Conservation (phyloP, 805 yeast species). For the Barnettozyma sucrosica region DNA sequence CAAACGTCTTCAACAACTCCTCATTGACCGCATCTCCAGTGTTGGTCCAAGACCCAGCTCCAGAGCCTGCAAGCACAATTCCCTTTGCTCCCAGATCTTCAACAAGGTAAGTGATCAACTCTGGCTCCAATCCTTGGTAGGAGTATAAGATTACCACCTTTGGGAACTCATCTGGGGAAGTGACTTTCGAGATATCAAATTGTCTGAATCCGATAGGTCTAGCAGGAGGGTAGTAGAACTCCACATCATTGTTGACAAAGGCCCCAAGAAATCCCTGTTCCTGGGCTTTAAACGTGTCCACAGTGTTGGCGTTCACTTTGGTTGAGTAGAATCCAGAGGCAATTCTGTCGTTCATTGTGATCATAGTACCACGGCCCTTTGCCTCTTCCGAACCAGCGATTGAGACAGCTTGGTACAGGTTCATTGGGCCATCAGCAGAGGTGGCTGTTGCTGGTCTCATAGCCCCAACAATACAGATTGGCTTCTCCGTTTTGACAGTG, state of each 20-base stretch:
- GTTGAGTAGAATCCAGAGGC: constrained; percentile 64
- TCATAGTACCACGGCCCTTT: constrained; percentile 55
- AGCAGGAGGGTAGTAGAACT: constrained; percentile 55
- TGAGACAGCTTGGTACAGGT: constrained; percentile 60
- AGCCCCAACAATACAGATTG: constrained; percentile 43
- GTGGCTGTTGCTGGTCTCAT: constrained; percentile 70
- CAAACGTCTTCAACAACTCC: constrained; percentile 29
- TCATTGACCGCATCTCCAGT: constrained; percentile 42
- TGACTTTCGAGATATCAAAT: constrained; percentile 29
- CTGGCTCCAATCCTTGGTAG: constrained; percentile 51
- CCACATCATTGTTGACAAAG: constrained; percentile 58
- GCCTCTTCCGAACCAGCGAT: constrained; percentile 48
- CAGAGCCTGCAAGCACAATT: constrained; percentile 60
- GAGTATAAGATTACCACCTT: constrained; percentile 51
- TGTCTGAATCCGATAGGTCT: constrained; percentile 34
- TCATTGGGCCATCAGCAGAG: constrained; percentile 70
- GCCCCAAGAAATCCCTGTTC: constrained; percentile 68
- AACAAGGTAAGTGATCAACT: constrained; percentile 40
- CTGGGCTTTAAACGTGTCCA: constrained; percentile 58
- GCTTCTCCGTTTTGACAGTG: constrained; percentile 31
- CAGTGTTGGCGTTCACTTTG: constrained; percentile 61
- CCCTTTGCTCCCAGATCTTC: constrained; percentile 44
- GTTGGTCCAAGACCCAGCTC: constrained; percentile 49
- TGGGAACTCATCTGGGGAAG: constrained; percentile 21
- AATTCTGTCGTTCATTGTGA: constrained; percentile 60